Evolutionary conservation across 2,329 filamentous ascomycete genomes (phyloP).

Genomic region (Coniella lustricola): DNA sequence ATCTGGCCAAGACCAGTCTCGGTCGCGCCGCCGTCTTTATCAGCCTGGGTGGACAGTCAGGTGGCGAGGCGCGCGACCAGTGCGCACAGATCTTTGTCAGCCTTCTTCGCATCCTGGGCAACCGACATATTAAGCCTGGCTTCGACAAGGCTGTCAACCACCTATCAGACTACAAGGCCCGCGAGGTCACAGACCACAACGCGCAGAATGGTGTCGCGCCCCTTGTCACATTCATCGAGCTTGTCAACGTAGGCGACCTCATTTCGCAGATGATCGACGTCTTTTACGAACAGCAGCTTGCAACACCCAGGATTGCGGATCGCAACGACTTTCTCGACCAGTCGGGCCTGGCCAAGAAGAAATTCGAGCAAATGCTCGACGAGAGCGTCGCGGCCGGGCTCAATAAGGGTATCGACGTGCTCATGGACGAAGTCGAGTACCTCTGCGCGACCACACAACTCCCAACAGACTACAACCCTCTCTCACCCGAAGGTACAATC

Average conservation of each 20-base stretch:
- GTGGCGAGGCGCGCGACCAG: slow-evolving; percentile 77
- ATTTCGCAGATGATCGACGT: slow-evolving; percentile 99
- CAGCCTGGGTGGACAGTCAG: slow-evolving; percentile 68
- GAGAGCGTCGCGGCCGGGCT: slow-evolving; percentile 91
- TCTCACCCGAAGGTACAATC: slow-evolving; percentile 26
- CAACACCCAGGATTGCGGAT: slow-evolving; percentile 74
- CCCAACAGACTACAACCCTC: slow-evolving; percentile 85
- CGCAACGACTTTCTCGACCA: slow-evolving; percentile 92
- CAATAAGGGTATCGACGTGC: slow-evolving; percentile 94
- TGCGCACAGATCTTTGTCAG: slow-evolving; percentile 84
- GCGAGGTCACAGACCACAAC: slow-evolving; percentile 67
- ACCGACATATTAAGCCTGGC: slow-evolving; percentile 81
- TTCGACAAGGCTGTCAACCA: slow-evolving; percentile 92
- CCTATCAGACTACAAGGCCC: slow-evolving; percentile 83
- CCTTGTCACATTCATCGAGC: slow-evolving; percentile 88
- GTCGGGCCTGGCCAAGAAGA: slow-evolving; percentile 90
- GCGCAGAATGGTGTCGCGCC: slow-evolving; percentile 69
- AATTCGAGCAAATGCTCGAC: slow-evolving; percentile 97
- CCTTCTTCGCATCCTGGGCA: slow-evolving; percentile 76
- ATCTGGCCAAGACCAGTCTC: slow-evolving; percentile 78
- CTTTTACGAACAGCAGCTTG: slow-evolving; percentile 93
- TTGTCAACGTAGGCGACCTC: slow-evolving; percentile 95
- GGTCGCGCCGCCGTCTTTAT: slow-evolving; percentile 82
- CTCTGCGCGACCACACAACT: slow-evolving; percentile 81
- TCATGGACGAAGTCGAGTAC: slow-evolving; percentile 98